Base-by-base conservation (phyloP, 2,329 filamentous ascomycete species). In the Fusarium anthophilum region DNA sequence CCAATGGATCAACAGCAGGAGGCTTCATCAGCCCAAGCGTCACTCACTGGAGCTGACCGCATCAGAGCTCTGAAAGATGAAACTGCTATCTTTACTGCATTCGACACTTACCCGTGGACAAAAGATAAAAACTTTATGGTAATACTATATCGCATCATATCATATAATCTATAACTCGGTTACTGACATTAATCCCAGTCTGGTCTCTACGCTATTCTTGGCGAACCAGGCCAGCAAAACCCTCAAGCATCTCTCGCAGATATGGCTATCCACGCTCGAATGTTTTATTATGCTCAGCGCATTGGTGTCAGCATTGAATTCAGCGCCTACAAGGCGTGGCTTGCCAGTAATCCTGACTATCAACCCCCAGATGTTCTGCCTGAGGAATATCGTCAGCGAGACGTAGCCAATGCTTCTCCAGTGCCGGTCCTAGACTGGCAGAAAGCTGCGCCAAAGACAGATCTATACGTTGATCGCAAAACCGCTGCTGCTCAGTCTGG, bases 71-170 rank as follows among this genome's bases (percentile, higher is more conserved):
- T 84, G 57, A 80, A 77, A 43, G 79, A 82, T 65, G 76, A 86
- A 61, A 81, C 82, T 69, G 79, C 83, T 57, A 80, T 91, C 66
- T 93, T 90, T 80, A 82, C 85, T 65, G 88, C 91, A 70, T 88
- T 94, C 57, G 90, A 93, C 76, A 82, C 83, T 30, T 94, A 94
- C 78, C 86, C 88, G 24, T 94, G 92, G 92, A 86, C 86, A 68
- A 87, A 87, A 70, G 92, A 94, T 81, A 85, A 86, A 58, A 89
- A 90, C 72, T 94, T 94, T 78, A 90, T 93, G 83, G 90, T 90
- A 82, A 75, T 15, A 35, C 11, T 15, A 37, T 13, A 24, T 38
- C 41, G 24, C 30, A 35, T 17, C 11, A n/a, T 26, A 14, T 43
- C 17, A 20, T 26, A 50, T n/a, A 10, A 20, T 28, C 41, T 17